Base-by-base conservation (phyloP, 371 early-diverging fungal species). In the Rhizopus microsporus region DNA sequence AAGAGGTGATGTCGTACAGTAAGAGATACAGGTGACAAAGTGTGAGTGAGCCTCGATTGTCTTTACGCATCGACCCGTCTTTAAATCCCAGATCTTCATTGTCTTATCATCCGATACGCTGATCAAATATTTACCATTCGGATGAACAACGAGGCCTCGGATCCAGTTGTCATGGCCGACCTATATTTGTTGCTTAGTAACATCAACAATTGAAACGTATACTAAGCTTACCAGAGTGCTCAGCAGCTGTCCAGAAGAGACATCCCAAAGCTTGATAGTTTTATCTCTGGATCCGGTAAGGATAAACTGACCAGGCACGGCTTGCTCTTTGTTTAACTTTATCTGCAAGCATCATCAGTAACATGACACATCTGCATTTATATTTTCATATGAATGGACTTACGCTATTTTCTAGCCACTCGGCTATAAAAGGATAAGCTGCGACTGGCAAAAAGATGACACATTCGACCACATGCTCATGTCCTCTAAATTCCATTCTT, bases 111-210 rank as follows among this genome's bases (percentile, higher is more conserved):
- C 94, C 0, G 89, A 86, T 0, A 85, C 91, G 35, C 88, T 85
- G 3, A 94, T 57, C 6, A 96, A 56, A 58, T 78, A 88, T 60
- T 87, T 85, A 34, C 92, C 91, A 43, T 77, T 82, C 0, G 94
- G 89, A 52, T 91, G 90, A 68, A 92, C 81, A 12, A 81, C 82
- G 17, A 95, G 61, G 23, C 86, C 89, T 42, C 95, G 84, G 16
- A 95, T 85, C 96, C 96, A 96, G 68, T 93, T 95, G 57, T 96
- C 96, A 62, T 96, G 96, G 3, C 96, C 95, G 34, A 79, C 71
- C 90, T 90, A 70, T 62, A 54, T 66, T 49, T 60, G 64, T 54
- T 66, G n/a, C 13, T 12, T 9, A 33, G 44, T 43, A 43, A n/a
- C 38, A 37, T 10, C 38, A 37, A 13, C 38, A 37, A 2, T 37